Conservation (phyloP, 768 basidiomycete genomes). For the Clitopilus hobsonii region DNA sequence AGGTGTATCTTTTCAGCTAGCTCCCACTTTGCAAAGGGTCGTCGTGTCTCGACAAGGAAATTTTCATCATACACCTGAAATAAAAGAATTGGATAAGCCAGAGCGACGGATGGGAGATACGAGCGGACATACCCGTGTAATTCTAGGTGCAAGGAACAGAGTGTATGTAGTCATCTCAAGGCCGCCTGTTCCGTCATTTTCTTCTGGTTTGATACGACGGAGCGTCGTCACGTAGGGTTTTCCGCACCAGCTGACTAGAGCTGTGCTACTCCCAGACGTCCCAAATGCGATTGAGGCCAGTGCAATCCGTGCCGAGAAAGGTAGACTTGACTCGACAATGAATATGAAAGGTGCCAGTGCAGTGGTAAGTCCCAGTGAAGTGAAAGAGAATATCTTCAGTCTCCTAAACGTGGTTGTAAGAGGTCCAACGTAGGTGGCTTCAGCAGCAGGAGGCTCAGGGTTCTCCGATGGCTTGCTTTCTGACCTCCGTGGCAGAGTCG, state of each 20-base stretch:
- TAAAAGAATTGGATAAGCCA: background rate
- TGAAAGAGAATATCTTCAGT: conserved; percentile 80
- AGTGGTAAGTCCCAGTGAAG: conserved; percentile 65
- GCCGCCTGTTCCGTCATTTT: conserved; percentile 41
- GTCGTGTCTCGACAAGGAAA: conserved; percentile 60
- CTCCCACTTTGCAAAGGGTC: conserved; percentile 81
- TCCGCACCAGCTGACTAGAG: conserved; percentile 66
- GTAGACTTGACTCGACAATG: conserved; percentile 73
- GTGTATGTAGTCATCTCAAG: conserved; percentile 71
- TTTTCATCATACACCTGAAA: conserved; percentile 62
- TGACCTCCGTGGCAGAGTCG: conserved; percentile 1
- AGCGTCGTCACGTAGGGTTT: conserved; percentile 70
- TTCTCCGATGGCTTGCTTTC: background rate
- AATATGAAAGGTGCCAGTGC: conserved; percentile 79
- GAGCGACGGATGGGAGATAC: background rate
- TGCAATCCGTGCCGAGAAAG: conserved; percentile 59
- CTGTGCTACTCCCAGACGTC: conserved; percentile 72
- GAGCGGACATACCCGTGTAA: conserved; percentile 47
- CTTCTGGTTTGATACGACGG: conserved; percentile 41
- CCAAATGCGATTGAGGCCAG: conserved; percentile 67
- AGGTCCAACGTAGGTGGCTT: conserved; percentile 63
- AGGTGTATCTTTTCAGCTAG: conserved; percentile 52
- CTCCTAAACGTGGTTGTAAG: conserved; percentile 67
- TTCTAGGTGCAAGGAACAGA: conserved; percentile 50
- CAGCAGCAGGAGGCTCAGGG: conserved; percentile 5